Evolutionary conservation across 345 rosid species (phyloP), one percentile per base, ranked within the genome.

Genomic region (Mangifera indica): DNA sequence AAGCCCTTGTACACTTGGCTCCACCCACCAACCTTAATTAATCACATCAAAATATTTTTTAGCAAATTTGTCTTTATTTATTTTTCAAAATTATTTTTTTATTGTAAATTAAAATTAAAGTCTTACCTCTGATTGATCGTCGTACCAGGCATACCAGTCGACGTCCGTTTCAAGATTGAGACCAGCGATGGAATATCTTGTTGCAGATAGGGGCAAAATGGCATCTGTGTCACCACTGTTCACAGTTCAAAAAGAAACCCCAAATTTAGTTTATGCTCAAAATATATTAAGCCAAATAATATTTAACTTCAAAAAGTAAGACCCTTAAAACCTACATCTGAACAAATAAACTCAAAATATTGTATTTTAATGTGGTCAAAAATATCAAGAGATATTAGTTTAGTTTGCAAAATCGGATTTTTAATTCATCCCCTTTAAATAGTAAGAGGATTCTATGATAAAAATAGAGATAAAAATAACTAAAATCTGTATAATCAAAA

Each of bases 211-310:
- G 0, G 92, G 95, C 76, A 90, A 70, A 40, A 86, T 51, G 2
- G 91, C 88, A 70, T 87, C 95, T n/a, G 86, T 64, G 45, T 86
- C 95, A 1, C 95, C 89, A 56, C 89, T 90, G 81, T 57, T 68
- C 13, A 10, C 4, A 53, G 18, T 51, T 51, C 10, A 66, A 25
- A 18, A 48, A 48, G 7, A 2, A 61, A 56, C 10, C 60, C 63
- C n/a, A 58, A 46, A 65, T 15, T 25, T 15, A 42, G 21, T 63
- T 14, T 1, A 24, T 24, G 40, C 5, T 34, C 2, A 34, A 34
- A 34, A 34, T 34, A 34, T 34, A 34, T 34, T 3, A 3, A 34
- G 49, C 12, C 17, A 61, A 37, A 60, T 17, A 32, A 55, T 21
- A 55, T 22, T 18, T 29, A 29, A 29, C 34, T 54, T 54, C 26